Base-by-base conservation (phyloP, 2,329 filamentous ascomycete genomes). In the Dactylellina drechsleri region DNA sequence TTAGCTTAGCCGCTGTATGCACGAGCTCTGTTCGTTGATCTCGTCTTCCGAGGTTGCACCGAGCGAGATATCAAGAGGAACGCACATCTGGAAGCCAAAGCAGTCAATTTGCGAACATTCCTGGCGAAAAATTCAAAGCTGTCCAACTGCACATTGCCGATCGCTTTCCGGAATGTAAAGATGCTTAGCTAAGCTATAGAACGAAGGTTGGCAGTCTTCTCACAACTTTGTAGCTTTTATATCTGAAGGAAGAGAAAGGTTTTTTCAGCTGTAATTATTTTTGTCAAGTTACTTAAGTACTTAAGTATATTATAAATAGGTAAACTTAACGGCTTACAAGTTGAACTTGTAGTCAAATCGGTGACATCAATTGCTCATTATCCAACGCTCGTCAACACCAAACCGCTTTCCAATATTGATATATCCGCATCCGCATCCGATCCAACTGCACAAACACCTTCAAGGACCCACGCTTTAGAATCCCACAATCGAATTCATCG, bases 311-410 rank as follows among this genome's bases (percentile, higher is more conserved):
- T 23, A 23, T 23, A 23, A 23, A 23, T 23, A 23, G 2, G 23
- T 23, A 23, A 23, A 23, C 23, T 4, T 23, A 23, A 23, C 23
- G 23, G 23, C 23, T 23, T 23, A 4, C 23, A 4, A 23, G 4
- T 23, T 2, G 23, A 4, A 23, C 23, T 23, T 2, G 23, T 2
- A 23, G 23, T 23, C 23, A 28, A 16, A 56, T 16, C n/a, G 13
- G 66, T 70, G 66, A 70, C 66, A 60, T 70, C 65, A 53, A 36
- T 7, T 15, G 1, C 26, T 15, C 12, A 57, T 41, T 66, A 66
- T 74, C 70, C 70, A 67, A 74, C 70, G 58, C 36, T 45, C 13
- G 28, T 31, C 72, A 70, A 76, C 64, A 64, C 71, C 20, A 16
- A 20, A 13, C 12, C 18, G 16, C 18, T n/a, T 6, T 6, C 10